A percentile compares a stretch with the other conserved stretches of the same genome.
Evolutionary conservation across 2,329 filamentous ascomycete genomes (phyloP).

Genomic region (Fusarium staphyleae): DNA sequence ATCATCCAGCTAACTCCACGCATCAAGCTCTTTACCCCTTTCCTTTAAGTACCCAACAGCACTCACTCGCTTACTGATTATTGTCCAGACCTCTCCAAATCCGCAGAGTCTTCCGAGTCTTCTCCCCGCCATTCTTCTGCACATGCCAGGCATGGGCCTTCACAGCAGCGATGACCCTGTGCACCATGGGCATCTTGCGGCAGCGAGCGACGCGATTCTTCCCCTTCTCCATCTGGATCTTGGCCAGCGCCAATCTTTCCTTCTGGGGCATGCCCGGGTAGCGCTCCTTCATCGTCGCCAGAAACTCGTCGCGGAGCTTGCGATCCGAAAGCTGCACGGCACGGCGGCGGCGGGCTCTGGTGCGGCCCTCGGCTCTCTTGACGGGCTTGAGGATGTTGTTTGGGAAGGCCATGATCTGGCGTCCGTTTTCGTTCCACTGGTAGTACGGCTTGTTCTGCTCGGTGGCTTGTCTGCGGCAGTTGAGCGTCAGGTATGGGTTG

Average conservation of each 20-base stretch:
- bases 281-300: neutral
- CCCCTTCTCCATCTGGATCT: neutral
- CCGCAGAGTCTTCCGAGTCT: neutral
- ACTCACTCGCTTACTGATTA: neutral
- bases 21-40: too few species aligned
- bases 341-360: neutral
- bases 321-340: neutral
- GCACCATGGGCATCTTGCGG: neutral
- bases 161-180: neutral
- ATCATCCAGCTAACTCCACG: too few species aligned
- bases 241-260: neutral
- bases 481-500: neutral
- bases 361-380: neutral
- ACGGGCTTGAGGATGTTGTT: neutral
- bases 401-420: constrained; percentile 1
- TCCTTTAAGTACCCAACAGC: neutral
- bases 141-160: constrained; percentile 2
- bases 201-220: neutral
- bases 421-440: neutral
- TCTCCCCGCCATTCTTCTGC: neutral
- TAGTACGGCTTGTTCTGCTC: neutral
- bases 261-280: neutral
- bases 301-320: neutral
- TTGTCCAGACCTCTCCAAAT: neutral
- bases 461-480: constrained; percentile 1